A percentile compares a stretch with the other conserved stretches of the same genome.
phyloP scores from a whole-genome alignment of 495 filamentous ascomycete genomes.

The Poronia punctata region DNA sequence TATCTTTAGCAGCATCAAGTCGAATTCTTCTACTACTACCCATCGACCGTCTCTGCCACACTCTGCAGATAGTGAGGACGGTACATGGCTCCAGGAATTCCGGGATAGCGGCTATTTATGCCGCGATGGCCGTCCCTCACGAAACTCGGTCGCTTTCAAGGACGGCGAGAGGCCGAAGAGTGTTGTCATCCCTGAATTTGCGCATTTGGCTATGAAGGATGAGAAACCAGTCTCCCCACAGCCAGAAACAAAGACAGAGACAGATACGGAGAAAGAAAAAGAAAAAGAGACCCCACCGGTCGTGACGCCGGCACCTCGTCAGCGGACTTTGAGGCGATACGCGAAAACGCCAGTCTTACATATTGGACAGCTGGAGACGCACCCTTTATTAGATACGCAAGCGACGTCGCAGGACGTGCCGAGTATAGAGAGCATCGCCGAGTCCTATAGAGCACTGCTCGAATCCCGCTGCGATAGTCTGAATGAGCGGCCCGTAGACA shows the following conservation, averaged over 20 bases:
- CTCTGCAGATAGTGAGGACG: constrained; percentile 22
- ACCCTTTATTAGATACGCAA: constrained; percentile 17
- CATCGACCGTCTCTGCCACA: constrained; percentile 14
- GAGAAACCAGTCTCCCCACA: constrained; percentile 14
- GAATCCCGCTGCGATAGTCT: constrained; percentile 24
- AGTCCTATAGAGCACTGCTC: constrained; percentile 37
- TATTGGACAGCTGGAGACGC: constrained; percentile 33
- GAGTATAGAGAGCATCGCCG: constrained; percentile 38
- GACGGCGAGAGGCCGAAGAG: constrained; percentile 11
- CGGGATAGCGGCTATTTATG: constrained; percentile 27
- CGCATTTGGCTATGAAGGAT: constrained; percentile 27
- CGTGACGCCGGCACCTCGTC: constrained; percentile 13
- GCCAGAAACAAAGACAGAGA: too few relatives aligned
- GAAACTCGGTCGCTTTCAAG: constrained; percentile 8
- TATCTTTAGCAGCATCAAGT: constrained; percentile 14
- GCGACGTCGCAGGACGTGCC: constrained; percentile 19
- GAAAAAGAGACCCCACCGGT: constrained; percentile 8
- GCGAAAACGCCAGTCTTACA: constrained; percentile 40
- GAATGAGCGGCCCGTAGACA: constrained; percentile 12
- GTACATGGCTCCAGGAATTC: constrained; percentile 30
- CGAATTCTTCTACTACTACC: constrained; percentile 11
- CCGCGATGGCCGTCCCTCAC: constrained; percentile 6
- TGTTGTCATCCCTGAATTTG: constrained; percentile 32
- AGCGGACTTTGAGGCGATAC: constrained; percentile 24
- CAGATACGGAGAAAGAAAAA: too few relatives aligned